These are phyloP conservation scores for Acacia concinna DNA, from an alignment of 331 rosid species.

Conservation along the genomic window DNA sequence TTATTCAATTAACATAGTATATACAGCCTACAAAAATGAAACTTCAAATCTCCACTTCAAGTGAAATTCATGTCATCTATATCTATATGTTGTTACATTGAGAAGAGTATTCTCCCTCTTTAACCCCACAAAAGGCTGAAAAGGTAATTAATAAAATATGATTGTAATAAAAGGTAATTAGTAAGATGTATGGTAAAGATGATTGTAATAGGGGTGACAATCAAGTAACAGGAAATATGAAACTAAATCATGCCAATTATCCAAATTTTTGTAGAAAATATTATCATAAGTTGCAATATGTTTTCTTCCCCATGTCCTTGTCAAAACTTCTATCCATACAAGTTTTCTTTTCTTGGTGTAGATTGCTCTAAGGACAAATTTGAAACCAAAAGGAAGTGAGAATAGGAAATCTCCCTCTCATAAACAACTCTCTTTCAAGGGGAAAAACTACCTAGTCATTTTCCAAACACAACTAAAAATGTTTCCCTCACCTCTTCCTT, in stretches of 20 bases:
- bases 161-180: no score
- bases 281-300: neutral
- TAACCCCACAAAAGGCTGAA: no score
- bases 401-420: neutral
- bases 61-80: no score
- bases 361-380: neutral
- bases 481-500: neutral
- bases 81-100: no score
- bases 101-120: no score
- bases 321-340: conserved; percentile 12
- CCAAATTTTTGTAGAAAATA: neutral
- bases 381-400: neutral
- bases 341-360: neutral
- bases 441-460: neutral
- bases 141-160: no score
- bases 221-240: neutral
- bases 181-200: no score
- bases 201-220: neutral
- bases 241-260: neutral
- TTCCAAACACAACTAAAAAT: neutral
- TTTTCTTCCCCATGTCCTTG: neutral
- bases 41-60: no score
- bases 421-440: no score
- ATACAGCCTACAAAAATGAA: no score
- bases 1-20: no score